Percentiles rank a stretch among this genome's conserved stretches.
phyloP scores from a whole-genome alignment of 2,329 filamentous ascomycete species.

The Chaetomium sp. region DNA sequence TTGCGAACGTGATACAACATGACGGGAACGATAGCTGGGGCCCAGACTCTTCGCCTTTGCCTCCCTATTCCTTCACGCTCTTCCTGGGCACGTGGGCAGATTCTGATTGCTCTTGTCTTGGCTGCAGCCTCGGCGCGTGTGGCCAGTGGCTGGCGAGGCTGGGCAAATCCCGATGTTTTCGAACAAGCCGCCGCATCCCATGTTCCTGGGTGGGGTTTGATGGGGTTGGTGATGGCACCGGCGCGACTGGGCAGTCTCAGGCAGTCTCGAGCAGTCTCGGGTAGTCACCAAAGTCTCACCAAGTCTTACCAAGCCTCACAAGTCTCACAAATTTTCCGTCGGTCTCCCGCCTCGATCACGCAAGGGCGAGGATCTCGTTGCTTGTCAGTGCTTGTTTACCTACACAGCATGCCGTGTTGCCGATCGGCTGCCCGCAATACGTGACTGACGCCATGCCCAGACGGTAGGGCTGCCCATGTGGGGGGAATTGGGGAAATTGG shows the following conservation, averaged over 20 bases:
- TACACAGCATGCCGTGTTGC: not conserved
- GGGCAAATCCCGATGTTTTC: not conserved
- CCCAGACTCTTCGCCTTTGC: not conserved
- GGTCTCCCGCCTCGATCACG: not conserved
- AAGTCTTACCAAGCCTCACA: not conserved
- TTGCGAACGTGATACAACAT: not conserved
- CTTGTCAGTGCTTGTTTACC: not conserved
- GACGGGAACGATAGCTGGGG: not conserved
- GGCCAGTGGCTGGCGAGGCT: constrained; percentile 5
- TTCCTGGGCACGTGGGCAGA: constrained; percentile 13
- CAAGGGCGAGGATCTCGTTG: not conserved
- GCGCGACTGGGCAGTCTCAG: not conserved
- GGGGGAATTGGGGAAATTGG: not conserved
- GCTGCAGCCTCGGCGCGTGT: constrained; percentile 4
- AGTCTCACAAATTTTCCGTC: not conserved
- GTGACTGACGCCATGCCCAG: not conserved
- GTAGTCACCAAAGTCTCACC: no score
- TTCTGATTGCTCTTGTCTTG: constrained; percentile 3
- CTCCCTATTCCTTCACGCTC: not conserved
- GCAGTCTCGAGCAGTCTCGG: not conserved
- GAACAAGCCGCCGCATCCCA: not conserved
- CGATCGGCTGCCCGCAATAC: not conserved
- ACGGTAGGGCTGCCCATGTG: not conserved
- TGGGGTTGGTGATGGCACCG: not conserved
- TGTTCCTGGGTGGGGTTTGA: not conserved